These are phyloP conservation scores for Acacia concinna DNA, from an alignment of 331 rosid species.

Conservation along the genomic window DNA sequence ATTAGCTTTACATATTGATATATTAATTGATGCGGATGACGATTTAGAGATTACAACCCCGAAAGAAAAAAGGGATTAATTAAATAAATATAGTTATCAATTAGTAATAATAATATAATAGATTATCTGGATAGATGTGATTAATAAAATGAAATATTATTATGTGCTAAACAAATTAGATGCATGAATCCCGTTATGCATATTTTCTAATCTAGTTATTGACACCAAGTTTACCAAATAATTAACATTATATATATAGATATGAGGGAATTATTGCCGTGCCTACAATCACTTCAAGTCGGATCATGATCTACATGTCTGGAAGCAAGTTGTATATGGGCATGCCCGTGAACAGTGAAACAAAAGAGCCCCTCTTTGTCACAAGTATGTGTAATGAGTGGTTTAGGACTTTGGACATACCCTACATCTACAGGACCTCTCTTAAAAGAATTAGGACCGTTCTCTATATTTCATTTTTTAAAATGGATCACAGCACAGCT, in stretches of 20 bases:
- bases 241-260: background rate
- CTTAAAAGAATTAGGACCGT: conserved; percentile 36
- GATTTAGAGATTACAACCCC: background rate
- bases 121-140: background rate
- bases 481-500: conserved; percentile 37
- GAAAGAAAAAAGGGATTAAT: too few relatives aligned
- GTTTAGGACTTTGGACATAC: conserved; percentile 15
- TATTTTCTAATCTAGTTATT: background rate
- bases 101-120: too few relatives aligned
- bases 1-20: background rate
- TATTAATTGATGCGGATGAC: background rate
- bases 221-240: background rate
- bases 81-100: too few relatives aligned
- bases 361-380: conserved; percentile 33
- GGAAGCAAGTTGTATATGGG: background rate
- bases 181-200: background rate
- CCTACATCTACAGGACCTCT: conserved; percentile 30
- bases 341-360: conserved; percentile 33
- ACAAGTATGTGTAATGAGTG: conserved; percentile 11
- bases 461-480: background rate
- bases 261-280: background rate
- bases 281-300: conserved; percentile 31
- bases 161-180: too few relatives aligned
- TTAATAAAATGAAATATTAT: background rate
- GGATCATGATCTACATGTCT: conserved; percentile 31